Evolutionary conservation across 2,329 filamentous ascomycete species (phyloP), one percentile per base, ranked within the genome.

Genomic region (Bipolaris sorokiniana): DNA sequence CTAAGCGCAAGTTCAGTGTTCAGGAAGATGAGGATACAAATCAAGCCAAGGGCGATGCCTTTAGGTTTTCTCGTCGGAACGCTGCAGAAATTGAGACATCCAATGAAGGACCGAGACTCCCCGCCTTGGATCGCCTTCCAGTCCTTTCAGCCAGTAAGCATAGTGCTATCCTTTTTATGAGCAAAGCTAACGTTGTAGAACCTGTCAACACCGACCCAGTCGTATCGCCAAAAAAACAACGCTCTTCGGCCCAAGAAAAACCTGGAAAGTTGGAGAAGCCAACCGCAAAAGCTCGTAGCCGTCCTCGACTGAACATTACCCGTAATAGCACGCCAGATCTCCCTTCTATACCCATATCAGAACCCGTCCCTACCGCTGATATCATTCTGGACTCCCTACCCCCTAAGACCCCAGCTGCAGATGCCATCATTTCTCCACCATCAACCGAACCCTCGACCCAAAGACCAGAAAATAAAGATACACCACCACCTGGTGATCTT

Each of bases 1-100:
- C 82, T 22, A 87, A 87, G 73, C 79, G 85, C 47, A 87, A 87
- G 67, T 80, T 87, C 49, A 82, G 78, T 53, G 79, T 82, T 16
- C 78, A 82, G 38, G 83, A 86, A 37, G 80, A 80, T 10, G 81
- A 83, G 18, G 79, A 80, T 23, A 64, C 64, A 41, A 67, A 63
- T 23, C 68, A 70, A 7, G 23, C 61, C 36, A 64, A 69, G 40
- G 46, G 63, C 6, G 81, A 80, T 18, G 73, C 78, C 26, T 83
- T 84, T 66, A 76, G 76, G 11, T 83, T 80, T 66, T 82, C 75
- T 59, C 76, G 81, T 28, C 78, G 72, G 56, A 65, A 61, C 44
- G 48, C 48, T 45, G 37, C 58, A 28, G 68, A 69, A 33, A 63
- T 64, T n/a, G 59, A 59, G 7, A 59, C 46, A 34, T 36, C 51